These are phyloP conservation scores for Thraustochytrium sp. DNA, from an alignment of 352 stramenopile species.

Conservation along the genomic window DNA sequence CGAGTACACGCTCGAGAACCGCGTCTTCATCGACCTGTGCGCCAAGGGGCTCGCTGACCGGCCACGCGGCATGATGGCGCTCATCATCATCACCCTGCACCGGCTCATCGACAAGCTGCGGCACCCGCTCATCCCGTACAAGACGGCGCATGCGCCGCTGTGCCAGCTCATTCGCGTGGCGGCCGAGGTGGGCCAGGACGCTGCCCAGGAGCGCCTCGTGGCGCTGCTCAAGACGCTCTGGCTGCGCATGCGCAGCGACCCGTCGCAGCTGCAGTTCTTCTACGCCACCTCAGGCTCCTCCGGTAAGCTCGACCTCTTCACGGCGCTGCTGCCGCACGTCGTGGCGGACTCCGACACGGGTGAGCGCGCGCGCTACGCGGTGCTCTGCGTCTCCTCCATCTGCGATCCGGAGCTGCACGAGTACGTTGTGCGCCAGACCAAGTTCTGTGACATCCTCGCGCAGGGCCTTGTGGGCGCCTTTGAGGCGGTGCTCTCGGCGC, in stretches of 20 bases:
- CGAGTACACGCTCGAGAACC: conserved; percentile 37
- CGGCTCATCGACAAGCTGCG: background rate
- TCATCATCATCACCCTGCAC: conserved; percentile 23
- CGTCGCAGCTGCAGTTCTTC: conserved; percentile 36
- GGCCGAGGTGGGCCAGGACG: background rate
- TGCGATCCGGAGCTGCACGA: background rate
- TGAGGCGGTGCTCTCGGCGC: background rate
- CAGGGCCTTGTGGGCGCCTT: background rate
- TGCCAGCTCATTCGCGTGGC: conserved; percentile 34
- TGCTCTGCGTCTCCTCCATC: conserved; percentile 23
- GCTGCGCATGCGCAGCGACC: conserved; percentile 10
- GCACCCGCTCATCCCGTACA: conserved; percentile 28
- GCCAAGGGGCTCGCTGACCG: conserved; percentile 27
- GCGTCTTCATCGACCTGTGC: conserved; percentile 35
- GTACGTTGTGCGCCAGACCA: background rate
- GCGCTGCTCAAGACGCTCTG: conserved; percentile 26
- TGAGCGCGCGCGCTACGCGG: conserved; percentile 13
- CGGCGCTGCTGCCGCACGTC: background rate
- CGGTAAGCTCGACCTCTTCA: conserved; percentile 6
- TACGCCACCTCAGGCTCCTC: background rate
- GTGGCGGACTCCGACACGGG: background rate
- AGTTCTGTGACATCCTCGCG: background rate
- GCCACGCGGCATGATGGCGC: conserved; percentile 26
- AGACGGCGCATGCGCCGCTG: conserved; percentile 6
- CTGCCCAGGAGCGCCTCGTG: conserved; percentile 1